Base-by-base conservation (phyloP, 129 eudicot species). In the Arctium lappa region DNA sequence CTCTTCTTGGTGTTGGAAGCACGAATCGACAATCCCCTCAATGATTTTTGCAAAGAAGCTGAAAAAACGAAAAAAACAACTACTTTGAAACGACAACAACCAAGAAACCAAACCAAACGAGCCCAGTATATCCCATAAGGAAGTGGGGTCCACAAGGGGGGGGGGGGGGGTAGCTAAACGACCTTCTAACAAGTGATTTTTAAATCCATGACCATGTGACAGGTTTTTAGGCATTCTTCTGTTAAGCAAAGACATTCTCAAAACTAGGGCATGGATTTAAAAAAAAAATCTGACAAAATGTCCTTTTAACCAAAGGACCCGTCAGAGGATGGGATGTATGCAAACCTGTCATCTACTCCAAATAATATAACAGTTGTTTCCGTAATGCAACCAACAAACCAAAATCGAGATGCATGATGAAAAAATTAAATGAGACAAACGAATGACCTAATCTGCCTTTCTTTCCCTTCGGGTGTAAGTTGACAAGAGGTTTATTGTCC, bases 21-120 rank as follows among this genome's bases (percentile, higher is more conserved):
- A 66, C 44, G 77, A 74, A 29, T n/a, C 36, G 87, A 79, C 22
- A 79, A 80, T 66, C 50, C 77, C 4, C 76, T 79, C 80, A 73
- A 63, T 33, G 80, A 40, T 84, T 73, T 65, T 79, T 79, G 87
- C 80, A 68, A 42, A 65, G 84, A 27, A 68, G 76, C 87, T 84
- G 46, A 34, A 76, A 73, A 36, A 32, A 8, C 27, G 9, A 13
- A 73, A 75, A 32, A 80, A 34, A 3, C 4, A 22, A 18, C 12
- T 10, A 34, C 29, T 16, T 33, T 50, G 11, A 56, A 3, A 5
- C 32, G 18, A 32, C 3, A 38, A 22, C 0, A 29, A 31, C 44
- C 7, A 7, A 53, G 68, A 60, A 60, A 60, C 68, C 27, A 56
- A 60, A 60, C 29, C 29, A 60, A 60, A 60, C 29, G 6, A n/a